Percentiles rank a stretch among this genome's conserved stretches.
These are phyloP conservation scores for Metarhizium sp. DNA, from an alignment of 2,329 filamentous ascomycete species.

Conservation along the genomic window DNA sequence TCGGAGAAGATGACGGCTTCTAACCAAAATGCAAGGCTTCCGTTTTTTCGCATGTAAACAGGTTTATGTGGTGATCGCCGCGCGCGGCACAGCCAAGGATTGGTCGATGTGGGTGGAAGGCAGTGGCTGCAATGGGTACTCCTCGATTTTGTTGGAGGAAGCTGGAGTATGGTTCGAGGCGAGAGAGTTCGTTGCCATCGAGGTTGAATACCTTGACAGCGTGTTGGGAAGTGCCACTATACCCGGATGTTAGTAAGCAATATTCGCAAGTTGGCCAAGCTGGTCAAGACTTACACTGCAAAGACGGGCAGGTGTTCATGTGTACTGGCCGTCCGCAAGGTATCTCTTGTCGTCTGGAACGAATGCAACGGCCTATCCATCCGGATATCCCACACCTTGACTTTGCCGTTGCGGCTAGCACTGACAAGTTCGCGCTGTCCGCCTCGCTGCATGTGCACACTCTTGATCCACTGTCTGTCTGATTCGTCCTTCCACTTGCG, in stretches of 20 bases:
- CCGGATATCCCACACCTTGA: slow-evolving; percentile 93
- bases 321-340: slow-evolving; percentile 76
- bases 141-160: slow-evolving; percentile 76
- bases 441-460: slow-evolving; percentile 92
- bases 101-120: slow-evolving; percentile 92
- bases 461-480: slow-evolving; percentile 84
- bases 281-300: slow-evolving; percentile 60
- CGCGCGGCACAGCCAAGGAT: slow-evolving; percentile 80
- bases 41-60: slow-evolving; percentile 62
- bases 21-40: slow-evolving; percentile 24
- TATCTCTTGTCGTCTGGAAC: slow-evolving; percentile 66
- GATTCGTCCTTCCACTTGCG: slow-evolving; percentile 91
- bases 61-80: slow-evolving; percentile 82
- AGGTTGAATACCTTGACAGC: slow-evolving; percentile 90
- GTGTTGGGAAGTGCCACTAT: slow-evolving; percentile 78
- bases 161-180: slow-evolving; percentile 81
- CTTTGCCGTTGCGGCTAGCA: slow-evolving; percentile 84
- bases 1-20: slow-evolving; percentile 7
- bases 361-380: slow-evolving; percentile 69
- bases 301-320: slow-evolving; percentile 97
- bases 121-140: slow-evolving; percentile 75
- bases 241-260: slow-evolving; percentile 5
- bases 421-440: slow-evolving; percentile 86
- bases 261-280: slow-evolving; percentile 3
- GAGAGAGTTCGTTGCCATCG: slow-evolving; percentile 68